phyloP scores from a whole-genome alignment of 208 protist species.

The Perkinsela sp. region DNA sequence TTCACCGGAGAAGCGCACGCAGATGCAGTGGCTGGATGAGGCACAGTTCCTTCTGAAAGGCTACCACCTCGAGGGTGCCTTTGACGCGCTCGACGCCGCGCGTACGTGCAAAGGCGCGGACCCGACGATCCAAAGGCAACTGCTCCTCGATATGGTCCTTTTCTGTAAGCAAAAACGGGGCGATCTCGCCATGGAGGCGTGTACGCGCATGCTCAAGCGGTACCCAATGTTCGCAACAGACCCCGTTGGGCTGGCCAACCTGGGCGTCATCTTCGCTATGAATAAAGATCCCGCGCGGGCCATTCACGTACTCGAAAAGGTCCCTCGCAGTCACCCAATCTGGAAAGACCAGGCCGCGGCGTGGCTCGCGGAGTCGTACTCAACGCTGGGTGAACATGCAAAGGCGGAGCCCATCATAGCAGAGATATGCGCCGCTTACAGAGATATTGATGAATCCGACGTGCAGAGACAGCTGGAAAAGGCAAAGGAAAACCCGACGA shows the following conservation, averaged over 20 bases:
- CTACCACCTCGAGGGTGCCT: background rate
- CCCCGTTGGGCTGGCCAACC: background rate
- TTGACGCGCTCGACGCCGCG: background rate
- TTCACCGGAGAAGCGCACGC: background rate
- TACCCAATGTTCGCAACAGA: background rate
- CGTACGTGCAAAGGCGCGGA: background rate
- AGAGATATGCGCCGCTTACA: background rate
- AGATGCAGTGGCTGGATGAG: background rate
- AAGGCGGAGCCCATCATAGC: background rate
- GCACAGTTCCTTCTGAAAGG: background rate
- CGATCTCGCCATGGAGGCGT: background rate
- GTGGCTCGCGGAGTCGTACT: conserved; percentile 1
- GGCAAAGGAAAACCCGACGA: background rate
- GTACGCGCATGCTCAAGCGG: background rate
- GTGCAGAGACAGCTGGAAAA: background rate
- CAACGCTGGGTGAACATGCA: background rate
- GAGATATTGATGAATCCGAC: background rate
- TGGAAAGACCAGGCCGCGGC: background rate
- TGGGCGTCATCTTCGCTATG: background rate
- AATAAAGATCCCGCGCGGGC: background rate
- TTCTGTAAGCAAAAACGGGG: background rate
- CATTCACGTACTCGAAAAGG: background rate
- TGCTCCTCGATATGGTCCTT: background rate
- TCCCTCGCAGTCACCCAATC: background rate
- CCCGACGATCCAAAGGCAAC: background rate